Conservation (phyloP, 805 yeast species). For the Torulaspora indica region DNA sequence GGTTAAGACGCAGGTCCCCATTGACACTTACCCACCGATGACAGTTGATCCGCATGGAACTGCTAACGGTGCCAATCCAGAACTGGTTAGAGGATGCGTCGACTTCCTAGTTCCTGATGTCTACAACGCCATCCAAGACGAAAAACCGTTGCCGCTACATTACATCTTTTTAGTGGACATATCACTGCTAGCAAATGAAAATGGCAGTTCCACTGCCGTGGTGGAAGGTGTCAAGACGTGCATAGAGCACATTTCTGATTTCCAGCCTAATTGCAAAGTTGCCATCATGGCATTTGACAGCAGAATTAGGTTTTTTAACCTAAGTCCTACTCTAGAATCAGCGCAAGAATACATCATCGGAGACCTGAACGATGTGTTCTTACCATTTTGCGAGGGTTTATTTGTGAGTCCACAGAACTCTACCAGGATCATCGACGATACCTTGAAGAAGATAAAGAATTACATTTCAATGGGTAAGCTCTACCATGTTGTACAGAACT, state of each 20-base stretch:
- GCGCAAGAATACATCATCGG: slow-evolving; percentile 57
- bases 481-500: slow-evolving; percentile 46
- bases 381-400: slow-evolving; percentile 74
- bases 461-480: slow-evolving; percentile 35
- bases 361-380: slow-evolving; percentile 55
- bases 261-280: slow-evolving; percentile 45
- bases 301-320: slow-evolving; percentile 64
- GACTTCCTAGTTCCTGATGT: slow-evolving; percentile 75
- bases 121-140: slow-evolving; percentile 51
- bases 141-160: slow-evolving; percentile 48
- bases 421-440: slow-evolving; percentile 56
- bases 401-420: slow-evolving; percentile 76
- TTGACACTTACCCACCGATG: slow-evolving; percentile 59
- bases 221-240: slow-evolving; percentile 66
- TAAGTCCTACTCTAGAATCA: slow-evolving; percentile 51
- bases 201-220: slow-evolving; percentile 50
- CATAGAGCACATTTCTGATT: slow-evolving; percentile 35
- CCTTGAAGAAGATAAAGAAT: slow-evolving; percentile 48
- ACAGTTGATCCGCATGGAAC: slow-evolving; percentile 57
- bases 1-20: slow-evolving; percentile 64
- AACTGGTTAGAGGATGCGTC: slow-evolving; percentile 74
- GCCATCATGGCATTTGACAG: slow-evolving; percentile 76
- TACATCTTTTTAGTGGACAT: slow-evolving; percentile 74
- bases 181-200: slow-evolving; percentile 53
- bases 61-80: slow-evolving; percentile 60